These are phyloP conservation scores for Gentiana macrophylla DNA, from an alignment of 257 asterid species.

Conservation along the genomic window DNA sequence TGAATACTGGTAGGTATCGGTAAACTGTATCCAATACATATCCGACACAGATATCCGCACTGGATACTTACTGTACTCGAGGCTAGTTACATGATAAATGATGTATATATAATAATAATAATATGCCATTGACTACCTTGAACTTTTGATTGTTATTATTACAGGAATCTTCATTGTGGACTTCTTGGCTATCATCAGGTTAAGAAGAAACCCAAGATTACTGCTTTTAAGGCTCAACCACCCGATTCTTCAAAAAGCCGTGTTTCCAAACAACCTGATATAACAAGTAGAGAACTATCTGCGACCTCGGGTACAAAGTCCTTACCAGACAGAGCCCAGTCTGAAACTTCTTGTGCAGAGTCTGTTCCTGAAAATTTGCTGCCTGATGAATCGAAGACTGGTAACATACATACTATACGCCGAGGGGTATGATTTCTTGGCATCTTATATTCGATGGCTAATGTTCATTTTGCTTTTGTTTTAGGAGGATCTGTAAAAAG, in stretches of 20 bases:
- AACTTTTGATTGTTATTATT: background rate
- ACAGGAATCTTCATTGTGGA: conserved; percentile 50
- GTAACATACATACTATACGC: background rate
- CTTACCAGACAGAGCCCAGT: conserved; percentile 20
- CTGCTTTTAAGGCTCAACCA: conserved; percentile 16
- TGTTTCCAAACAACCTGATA: conserved; percentile 38
- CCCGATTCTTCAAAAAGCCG: conserved; percentile 16
- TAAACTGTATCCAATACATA: no score
- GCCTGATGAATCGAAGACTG: conserved; percentile 14
- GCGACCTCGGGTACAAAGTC: conserved; percentile 22
- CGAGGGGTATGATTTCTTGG: conserved; percentile 4
- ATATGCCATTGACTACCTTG: background rate
- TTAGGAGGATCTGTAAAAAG: conserved; percentile 37
- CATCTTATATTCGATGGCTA: background rate
- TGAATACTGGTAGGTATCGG: conserved; percentile 66
- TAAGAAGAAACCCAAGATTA: conserved; percentile 26
- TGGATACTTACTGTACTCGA: no score
- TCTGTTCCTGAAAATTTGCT: conserved; percentile 12
- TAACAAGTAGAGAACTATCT: conserved; percentile 24
- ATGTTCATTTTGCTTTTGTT: conserved; percentile 7
- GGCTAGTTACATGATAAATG: no score
- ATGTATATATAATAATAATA: no score
- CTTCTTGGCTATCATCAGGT: conserved; percentile 52
- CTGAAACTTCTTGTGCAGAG: no score
- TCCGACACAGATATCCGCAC: background rate